Evolutionary conservation across 441 rosid genomes (phyloP), one percentile per base, ranked within the genome.

Genomic region (Populus tomentosa): DNA sequence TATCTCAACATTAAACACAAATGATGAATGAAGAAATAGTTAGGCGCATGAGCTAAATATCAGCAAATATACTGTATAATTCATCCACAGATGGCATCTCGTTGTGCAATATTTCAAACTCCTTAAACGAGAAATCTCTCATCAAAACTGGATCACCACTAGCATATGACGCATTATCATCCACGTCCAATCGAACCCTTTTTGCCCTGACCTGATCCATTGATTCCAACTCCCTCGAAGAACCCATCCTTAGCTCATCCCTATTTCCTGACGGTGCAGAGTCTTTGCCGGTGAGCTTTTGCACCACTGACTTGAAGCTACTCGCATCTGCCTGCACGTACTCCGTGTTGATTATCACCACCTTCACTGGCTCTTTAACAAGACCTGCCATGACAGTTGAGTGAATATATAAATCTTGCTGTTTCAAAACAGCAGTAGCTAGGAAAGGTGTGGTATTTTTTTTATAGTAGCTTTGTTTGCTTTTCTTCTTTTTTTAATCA

Each of bases 231-330:
- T 61, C 7, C 26, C 23, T 20, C 3, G 65, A 1, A 61, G 7
- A 6, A n/a, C 23, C 26, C 26, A 7, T 61, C 65, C n/a, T 61
- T 23, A 23, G 65, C 21, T 46, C 46, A 56, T 13, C 59, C 10
- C 16, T 53, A 5, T 30, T 50, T 38, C 11, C 67, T 32, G n/a
- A 6, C 5, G n/a, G 74, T 11, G 5, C 10, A 11, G 90, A 83
- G 77, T 87, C 84, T 77, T 84, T 86, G 16, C 90, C 90, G 0
- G 90, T 87, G 80, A 87, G 82, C 73, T 83, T 80, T 59, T 87
- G 90, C 40, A 88, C 90, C 32, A 86, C 84, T 0, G 89, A 77
- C 77, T 88, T 88, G 80, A 88, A 88, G 76, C 85, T 88, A 50
- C 33, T 62, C 18, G 81, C 85, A 78, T 88, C 90, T 32, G 90